phyloP scores from a whole-genome alignment of 257 asterid species.

The Nicotiana paniculata region DNA sequence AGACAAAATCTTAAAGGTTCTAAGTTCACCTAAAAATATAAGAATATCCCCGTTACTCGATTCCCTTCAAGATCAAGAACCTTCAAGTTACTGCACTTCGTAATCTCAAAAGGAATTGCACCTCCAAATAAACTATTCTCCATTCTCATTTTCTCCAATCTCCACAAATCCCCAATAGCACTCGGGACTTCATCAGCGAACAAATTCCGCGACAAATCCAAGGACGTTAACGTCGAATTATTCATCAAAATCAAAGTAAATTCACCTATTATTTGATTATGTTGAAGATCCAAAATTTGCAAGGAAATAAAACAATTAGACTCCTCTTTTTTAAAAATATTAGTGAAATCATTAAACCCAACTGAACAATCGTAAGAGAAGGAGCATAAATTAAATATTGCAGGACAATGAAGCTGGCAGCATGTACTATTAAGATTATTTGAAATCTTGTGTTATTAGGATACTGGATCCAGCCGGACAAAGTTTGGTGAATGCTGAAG shows the following conservation, averaged over 20 bases:
- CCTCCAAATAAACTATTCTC: constrained; percentile 49
- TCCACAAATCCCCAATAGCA: constrained; percentile 35
- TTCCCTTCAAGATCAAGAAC: constrained; percentile 60
- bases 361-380: constrained; percentile 32
- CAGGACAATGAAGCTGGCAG: constrained; percentile 53
- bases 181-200: constrained; percentile 38
- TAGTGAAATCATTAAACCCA: constrained; percentile 54
- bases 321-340: constrained; percentile 26
- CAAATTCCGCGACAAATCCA: constrained; percentile 55
- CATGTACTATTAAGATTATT: no score
- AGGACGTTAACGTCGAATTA: constrained; percentile 26
- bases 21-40: constrained; percentile 26
- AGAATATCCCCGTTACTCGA: constrained; percentile 41
- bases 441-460: no score
- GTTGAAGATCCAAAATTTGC: constrained; percentile 48
- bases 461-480: constrained; percentile 5
- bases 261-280: constrained; percentile 30
- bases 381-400: constrained; percentile 36
- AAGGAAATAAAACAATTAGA: constrained; percentile 24
- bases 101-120: constrained; percentile 35
- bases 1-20: constrained; percentile 28
- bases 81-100: constrained; percentile 35
- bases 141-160: constrained; percentile 47
- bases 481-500: constrained; percentile 65
- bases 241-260: constrained; percentile 35